Evolutionary conservation across 768 basidiomycete species (phyloP).

Genomic region (Crassisporium funariophilum): DNA sequence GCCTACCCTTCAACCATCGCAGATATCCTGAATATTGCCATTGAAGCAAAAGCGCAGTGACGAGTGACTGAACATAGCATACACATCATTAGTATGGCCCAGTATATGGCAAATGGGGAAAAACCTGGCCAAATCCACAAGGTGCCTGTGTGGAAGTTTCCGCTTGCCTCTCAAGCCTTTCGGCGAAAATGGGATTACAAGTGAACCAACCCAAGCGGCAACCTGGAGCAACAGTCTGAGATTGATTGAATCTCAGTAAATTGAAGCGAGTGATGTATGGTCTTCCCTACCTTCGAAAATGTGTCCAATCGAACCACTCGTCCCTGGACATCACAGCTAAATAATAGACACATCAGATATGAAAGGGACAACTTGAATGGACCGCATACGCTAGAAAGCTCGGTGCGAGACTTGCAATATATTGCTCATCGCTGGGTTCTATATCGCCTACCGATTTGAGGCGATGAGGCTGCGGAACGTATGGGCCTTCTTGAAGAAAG

Average conservation of each 20-base stretch:
- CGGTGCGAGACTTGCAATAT: slow-evolving; percentile 58
- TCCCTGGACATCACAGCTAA: slow-evolving; percentile 62
- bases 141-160: slow-evolving; percentile 74
- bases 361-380: not conserved
- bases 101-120: not conserved
- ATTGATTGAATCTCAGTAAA: not conserved
- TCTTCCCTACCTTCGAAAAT: slow-evolving; percentile 62
- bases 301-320: slow-evolving; percentile 84
- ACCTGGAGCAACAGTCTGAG: slow-evolving; percentile 76
- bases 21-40: slow-evolving; percentile 77
- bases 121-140: slow-evolving; percentile 70
- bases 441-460: slow-evolving; percentile 19
- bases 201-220: slow-evolving; percentile 81
- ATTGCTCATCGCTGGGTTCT: slow-evolving; percentile 36
- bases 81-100: not conserved
- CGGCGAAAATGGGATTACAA: slow-evolving; percentile 73
- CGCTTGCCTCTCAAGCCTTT: slow-evolving; percentile 67
- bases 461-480: slow-evolving; percentile 43
- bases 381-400: slow-evolving; percentile 54
- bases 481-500: slow-evolving; percentile 67
- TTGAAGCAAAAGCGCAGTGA: slow-evolving; percentile 59
- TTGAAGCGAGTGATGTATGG: not conserved
- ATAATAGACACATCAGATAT: not conserved
- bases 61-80: slow-evolving; percentile 43
- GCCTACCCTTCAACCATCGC: slow-evolving; percentile 71